Conservation (phyloP, 768 basidiomycete genomes). For the Daedalea quercina region DNA sequence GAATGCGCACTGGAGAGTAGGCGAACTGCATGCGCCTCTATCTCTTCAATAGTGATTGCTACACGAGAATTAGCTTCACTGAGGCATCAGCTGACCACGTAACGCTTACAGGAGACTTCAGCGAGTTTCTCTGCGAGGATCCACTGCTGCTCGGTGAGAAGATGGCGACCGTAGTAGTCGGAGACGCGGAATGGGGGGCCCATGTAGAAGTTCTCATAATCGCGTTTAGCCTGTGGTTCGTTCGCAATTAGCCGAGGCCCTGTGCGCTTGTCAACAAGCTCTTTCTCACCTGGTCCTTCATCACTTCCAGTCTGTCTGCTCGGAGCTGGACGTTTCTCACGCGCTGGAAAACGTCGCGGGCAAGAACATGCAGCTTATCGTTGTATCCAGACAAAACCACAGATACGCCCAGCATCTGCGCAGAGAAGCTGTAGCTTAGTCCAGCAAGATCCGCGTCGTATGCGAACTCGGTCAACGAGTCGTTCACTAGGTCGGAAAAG, state of each 20-base stretch:
- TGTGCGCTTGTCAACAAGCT: not conserved
- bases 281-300: constrained; percentile 71
- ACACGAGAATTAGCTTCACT: not conserved
- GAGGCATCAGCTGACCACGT: not conserved
- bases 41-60: constrained; percentile 70
- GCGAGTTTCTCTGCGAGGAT: constrained; percentile 69
- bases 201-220: constrained; percentile 84
- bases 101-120: constrained; percentile 40
- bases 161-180: constrained; percentile 66
- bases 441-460: constrained; percentile 94
- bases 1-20: constrained; percentile 63
- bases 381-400: constrained; percentile 81
- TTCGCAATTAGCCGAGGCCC: not conserved
- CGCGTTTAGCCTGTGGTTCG: constrained; percentile 51
- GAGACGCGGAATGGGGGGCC: constrained; percentile 77
- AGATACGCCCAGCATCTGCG: constrained; percentile 58
- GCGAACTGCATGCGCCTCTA: constrained; percentile 52
- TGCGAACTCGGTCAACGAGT: constrained; percentile 83
- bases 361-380: constrained; percentile 78
- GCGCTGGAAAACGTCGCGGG: constrained; percentile 64
- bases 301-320: constrained; percentile 67
- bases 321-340: constrained; percentile 58
- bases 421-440: constrained; percentile 62
- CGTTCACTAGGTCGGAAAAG: constrained; percentile 79
- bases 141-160: constrained; percentile 68